Evolutionary conservation across 352 stramenopile species (phyloP).

Genomic region (Salisapilia sapeloensis): DNA sequence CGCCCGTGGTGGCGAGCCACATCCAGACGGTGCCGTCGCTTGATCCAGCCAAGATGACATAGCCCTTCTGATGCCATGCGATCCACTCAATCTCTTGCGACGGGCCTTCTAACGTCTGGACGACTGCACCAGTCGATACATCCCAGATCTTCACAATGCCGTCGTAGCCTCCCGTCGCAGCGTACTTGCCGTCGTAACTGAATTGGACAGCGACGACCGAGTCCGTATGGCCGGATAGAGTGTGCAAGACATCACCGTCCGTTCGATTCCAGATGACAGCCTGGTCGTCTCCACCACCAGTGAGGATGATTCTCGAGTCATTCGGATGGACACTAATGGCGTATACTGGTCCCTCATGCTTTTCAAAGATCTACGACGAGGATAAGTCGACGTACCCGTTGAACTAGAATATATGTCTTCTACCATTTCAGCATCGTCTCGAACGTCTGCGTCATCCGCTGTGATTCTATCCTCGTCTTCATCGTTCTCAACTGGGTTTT

Average conservation of each 20-base stretch:
- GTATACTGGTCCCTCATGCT: constrained; percentile 67
- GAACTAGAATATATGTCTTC: constrained; percentile 1
- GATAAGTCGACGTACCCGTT: too few relatives aligned
- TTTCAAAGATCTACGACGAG: constrained; percentile 42
- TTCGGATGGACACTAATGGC: constrained; percentile 64
- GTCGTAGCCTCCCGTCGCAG: constrained; percentile 74
- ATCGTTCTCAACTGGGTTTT: constrained; percentile 12
- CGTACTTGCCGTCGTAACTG: constrained; percentile 78
- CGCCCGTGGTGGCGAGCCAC: constrained; percentile 87
- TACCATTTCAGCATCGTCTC: constrained; percentile 60
- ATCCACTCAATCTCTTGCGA: constrained; percentile 86
- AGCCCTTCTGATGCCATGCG: constrained; percentile 82
- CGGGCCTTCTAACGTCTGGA: constrained; percentile 74
- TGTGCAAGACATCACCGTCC: constrained; percentile 60
- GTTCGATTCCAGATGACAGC: constrained; percentile 79
- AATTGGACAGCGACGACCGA: constrained; percentile 75
- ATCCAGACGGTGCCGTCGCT: constrained; percentile 84
- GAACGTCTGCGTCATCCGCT: constrained; percentile 44
- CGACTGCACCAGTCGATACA: constrained; percentile 52
- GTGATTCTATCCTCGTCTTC: constrained; percentile 45
- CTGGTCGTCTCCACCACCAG: constrained; percentile 68
- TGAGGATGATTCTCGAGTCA: constrained; percentile 67
- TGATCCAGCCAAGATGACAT: constrained; percentile 79
- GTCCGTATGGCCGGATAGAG: constrained; percentile 59
- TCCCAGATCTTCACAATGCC: constrained; percentile 83